Evolutionary conservation across 192 early-diverging fungal genomes (phyloP), one percentile per base, ranked within the genome.

Genomic region (Funneliformis mosseae): DNA sequence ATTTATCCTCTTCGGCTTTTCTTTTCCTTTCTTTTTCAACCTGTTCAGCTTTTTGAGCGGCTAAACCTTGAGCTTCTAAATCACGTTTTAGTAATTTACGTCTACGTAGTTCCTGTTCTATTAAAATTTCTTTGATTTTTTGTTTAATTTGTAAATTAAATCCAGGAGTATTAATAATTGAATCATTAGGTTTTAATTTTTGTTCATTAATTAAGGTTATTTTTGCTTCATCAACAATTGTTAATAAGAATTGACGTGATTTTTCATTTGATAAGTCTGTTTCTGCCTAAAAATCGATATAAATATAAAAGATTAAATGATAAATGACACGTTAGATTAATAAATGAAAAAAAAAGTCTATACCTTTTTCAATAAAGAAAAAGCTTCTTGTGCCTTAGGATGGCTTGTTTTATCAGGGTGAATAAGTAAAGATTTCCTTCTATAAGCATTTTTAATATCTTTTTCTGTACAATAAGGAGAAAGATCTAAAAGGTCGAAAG

Each of bases 341-440:
- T n/a, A 55, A 2, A 12, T 0, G 5, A 45, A 69, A 21, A 39
- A 28, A 69, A 69, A 69, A 6, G 10, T 38, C 5, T 0, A 68
- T 69, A 74, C 71, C 67, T 90, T 89, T 63, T 91, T 91, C 7
- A 91, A 72, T 18, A 87, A 60, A 64, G 85, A 81, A 81, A 91
- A 91, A 1, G 90, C 90, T 27, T 90, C 89, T 39, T 84, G 80
- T 50, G 90, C 88, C 28, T 80, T 59, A 0, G 86, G 83, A 74
- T 91, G 90, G 38, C 88, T 83, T 21, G 88, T 85, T 76, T 91
- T 91, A 69, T 91, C 90, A 1, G 90, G 90, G 76, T 91, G 90
- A 64, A 91, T 89, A 84, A 88, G 87, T 14, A 91, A 82, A 14
- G 89, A 90, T 73, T 90, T 90, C 55, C 84, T 90, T 41, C 90